These are phyloP conservation scores for Coemansia sp. DNA, from an alignment of 192 early-diverging fungal genomes.

Conservation along the genomic window DNA sequence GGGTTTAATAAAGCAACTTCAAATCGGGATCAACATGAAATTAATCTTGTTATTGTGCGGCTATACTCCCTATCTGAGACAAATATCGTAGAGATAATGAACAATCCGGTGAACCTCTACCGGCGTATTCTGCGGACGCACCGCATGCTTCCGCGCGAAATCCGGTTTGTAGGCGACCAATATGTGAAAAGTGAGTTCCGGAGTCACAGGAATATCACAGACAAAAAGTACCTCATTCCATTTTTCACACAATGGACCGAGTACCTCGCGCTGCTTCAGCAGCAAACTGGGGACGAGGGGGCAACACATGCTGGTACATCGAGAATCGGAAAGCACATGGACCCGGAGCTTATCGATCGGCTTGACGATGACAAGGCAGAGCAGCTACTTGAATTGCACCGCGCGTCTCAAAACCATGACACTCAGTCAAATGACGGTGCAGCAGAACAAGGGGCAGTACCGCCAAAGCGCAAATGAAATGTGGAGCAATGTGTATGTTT, in stretches of 20 bases:
- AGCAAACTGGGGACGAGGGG: conserved; percentile 16
- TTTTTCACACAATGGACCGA: conserved; percentile 50
- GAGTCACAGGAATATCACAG: conserved; percentile 42
- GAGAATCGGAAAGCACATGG: conserved; percentile 37
- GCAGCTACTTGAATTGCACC: conserved; percentile 50
- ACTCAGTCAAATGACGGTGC: background rate
- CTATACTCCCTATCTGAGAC: too few species aligned
- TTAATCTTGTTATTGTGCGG: too few species aligned
- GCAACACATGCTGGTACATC: background rate
- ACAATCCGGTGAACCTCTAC: conserved; percentile 30
- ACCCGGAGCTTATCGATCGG: conserved; percentile 25
- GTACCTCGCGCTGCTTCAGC: conserved; percentile 30
- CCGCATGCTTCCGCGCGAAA: conserved; percentile 40
- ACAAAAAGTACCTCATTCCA: conserved; percentile 35
- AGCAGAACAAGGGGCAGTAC: background rate
- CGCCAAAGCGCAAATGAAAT: conserved; percentile 6
- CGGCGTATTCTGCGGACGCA: conserved; percentile 41
- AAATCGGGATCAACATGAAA: too few species aligned
- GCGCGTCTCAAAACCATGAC: conserved; percentile 17
- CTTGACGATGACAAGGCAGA: conserved; percentile 54
- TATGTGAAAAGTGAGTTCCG: conserved; percentile 53
- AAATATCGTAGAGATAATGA: conserved; percentile 8
- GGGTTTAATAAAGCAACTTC: too few species aligned
- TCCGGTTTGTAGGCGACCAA: conserved; percentile 56
- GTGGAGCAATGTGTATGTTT: background rate